These are phyloP conservation scores for Monosporascus ibericus DNA, from an alignment of 2,329 filamentous ascomycete species.

Conservation along the genomic window DNA sequence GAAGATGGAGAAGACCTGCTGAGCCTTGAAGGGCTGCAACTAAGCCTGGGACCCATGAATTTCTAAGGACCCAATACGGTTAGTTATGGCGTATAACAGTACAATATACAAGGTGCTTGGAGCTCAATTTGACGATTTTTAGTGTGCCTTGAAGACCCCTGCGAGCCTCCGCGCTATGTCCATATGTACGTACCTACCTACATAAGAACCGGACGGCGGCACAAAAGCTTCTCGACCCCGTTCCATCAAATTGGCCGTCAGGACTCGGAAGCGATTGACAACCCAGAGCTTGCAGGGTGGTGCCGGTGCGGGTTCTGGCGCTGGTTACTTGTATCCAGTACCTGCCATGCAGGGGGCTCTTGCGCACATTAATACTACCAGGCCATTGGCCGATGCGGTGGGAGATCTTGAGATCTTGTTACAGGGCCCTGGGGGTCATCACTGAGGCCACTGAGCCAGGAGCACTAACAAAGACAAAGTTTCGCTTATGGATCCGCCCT, in stretches of 20 bases:
- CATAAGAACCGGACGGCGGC: background rate
- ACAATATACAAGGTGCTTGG: background rate
- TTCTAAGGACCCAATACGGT: background rate
- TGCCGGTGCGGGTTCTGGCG: too few species aligned
- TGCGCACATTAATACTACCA: background rate
- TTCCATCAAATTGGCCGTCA: background rate
- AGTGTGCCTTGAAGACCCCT: background rate
- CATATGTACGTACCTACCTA: background rate
- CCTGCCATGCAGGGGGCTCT: background rate
- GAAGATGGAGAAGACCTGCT: slow-evolving; percentile 19
- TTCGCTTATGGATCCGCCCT: too few species aligned
- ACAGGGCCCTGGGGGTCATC: background rate
- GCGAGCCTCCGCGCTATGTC: background rate
- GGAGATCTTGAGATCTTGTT: background rate
- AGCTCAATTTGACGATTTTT: background rate
- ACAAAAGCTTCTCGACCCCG: background rate
- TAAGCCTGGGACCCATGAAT: slow-evolving; percentile 7
- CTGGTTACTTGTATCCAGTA: background rate
- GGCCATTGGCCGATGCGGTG: background rate
- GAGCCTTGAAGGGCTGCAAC: slow-evolving; percentile 17
- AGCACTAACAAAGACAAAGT: too few species aligned
- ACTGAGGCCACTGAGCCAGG: background rate
- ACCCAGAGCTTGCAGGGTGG: background rate
- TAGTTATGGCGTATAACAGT: background rate
- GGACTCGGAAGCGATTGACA: background rate